These are phyloP conservation scores for Cytospora piceicola DNA, from an alignment of 2,329 filamentous ascomycete species.

Conservation along the genomic window DNA sequence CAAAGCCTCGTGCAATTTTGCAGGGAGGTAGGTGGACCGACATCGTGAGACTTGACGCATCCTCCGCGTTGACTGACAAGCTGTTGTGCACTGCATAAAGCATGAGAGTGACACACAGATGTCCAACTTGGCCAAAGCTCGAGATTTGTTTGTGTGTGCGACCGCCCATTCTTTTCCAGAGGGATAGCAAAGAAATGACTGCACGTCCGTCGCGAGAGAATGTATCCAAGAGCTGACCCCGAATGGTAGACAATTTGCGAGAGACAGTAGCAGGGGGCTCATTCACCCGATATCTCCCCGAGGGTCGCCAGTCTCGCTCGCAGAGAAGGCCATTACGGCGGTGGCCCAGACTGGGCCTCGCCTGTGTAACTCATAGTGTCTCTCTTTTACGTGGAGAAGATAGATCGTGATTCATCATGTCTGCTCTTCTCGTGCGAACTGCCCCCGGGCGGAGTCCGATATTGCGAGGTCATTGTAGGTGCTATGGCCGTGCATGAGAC, in stretches of 20 bases:
- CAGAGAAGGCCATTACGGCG: constrained; percentile 1
- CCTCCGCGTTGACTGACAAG: constrained; percentile 17
- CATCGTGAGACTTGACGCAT: constrained; percentile 14
- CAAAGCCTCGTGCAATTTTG: neutral
- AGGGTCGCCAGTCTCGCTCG: constrained; percentile 10
- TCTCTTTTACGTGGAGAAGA: neutral
- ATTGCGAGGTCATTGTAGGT: neutral
- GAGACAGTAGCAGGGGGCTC: constrained; percentile 9
- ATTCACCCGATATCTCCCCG: constrained; percentile 3
- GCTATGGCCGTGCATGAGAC: neutral
- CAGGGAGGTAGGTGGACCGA: constrained; percentile 3
- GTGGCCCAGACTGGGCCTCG: constrained; percentile 5
- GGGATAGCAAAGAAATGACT: constrained; percentile 5
- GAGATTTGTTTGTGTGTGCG: constrained; percentile 4
- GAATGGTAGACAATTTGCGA: constrained; percentile 2
- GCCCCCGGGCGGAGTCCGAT: neutral
- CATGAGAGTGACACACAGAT: constrained; percentile 14
- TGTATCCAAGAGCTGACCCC: neutral
- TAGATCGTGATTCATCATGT: neutral
- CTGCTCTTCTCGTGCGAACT: neutral
- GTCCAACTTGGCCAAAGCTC: constrained; percentile 11
- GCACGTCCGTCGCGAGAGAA: neutral
- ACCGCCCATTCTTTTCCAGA: neutral
- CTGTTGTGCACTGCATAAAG: constrained; percentile 10
- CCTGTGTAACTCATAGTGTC: constrained; percentile 8